These are phyloP conservation scores for Lentinula edodes DNA, from an alignment of 768 basidiomycete species.

Conservation along the genomic window DNA sequence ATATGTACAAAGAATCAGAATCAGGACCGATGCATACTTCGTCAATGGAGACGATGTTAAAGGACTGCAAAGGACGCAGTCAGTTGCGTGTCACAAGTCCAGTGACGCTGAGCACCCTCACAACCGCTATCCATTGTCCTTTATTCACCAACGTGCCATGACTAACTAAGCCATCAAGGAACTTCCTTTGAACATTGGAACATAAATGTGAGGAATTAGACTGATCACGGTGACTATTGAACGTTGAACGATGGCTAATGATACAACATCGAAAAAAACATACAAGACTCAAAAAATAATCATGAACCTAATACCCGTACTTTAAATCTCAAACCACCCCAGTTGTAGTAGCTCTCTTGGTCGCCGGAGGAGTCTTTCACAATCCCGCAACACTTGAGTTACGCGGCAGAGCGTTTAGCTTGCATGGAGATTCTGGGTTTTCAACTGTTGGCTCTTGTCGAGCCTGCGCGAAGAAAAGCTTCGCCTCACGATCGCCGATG, in stretches of 20 bases:
- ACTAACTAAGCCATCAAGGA: background rate
- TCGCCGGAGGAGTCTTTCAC: background rate
- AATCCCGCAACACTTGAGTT: background rate
- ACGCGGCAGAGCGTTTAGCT: background rate
- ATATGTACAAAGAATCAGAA: too few relatives aligned
- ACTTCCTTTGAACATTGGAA: too few relatives aligned
- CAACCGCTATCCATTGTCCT: too few relatives aligned
- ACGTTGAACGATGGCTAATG: background rate
- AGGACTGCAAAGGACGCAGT: too few relatives aligned
- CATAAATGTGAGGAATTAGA: background rate
- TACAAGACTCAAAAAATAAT: background rate
- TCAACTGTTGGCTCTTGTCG: conserved; percentile 27
- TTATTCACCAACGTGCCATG: too few relatives aligned
- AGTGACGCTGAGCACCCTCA: too few relatives aligned
- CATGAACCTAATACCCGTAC: background rate
- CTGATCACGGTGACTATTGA: background rate
- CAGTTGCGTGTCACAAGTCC: too few relatives aligned
- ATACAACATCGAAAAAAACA: background rate
- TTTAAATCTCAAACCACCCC: background rate
- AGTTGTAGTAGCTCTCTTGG: conserved; percentile 1
- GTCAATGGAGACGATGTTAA: too few relatives aligned
- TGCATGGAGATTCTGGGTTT: background rate
- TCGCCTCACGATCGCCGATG: conserved; percentile 71
- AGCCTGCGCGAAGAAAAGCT: conserved; percentile 93
- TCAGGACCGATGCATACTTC: too few relatives aligned